Evolutionary conservation across 495 filamentous ascomycete genomes (phyloP), one percentile per base, ranked within the genome.

Genomic region (Entonaema liquescens): DNA sequence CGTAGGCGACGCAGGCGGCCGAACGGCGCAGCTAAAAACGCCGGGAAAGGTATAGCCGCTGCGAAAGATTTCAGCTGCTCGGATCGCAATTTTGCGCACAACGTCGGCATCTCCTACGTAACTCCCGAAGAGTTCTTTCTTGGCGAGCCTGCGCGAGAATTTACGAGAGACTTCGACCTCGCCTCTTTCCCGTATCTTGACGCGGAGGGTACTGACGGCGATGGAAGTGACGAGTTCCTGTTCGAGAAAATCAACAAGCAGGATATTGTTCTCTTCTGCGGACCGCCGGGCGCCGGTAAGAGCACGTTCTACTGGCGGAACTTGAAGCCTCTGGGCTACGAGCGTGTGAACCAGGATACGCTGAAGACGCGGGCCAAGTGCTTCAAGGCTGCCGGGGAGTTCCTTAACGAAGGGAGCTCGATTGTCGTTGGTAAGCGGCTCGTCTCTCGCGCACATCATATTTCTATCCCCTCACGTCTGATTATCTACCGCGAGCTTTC

Each of bases 101-200:
- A 98, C 75, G 81, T 93, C 4, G 90, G 90, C 0, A 89, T 98
- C 67, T 72, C 82, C 17, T 99, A 94, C 77, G 80, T 89, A 59
- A 97, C 93, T 0, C 95, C 95, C 0, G 96, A 98, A 72, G 94
- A 97, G 74, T 96, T 90, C 81, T 98, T 97, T 74, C 84, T 95
- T 15, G 83, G 85, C 1, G 85, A 91, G 63, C 67, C 83, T 19
- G 83, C 90, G 0, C 82, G 88, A 57, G 84, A 89, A 2, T 92
- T 91, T 68, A 76, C 77, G 4, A 83, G 90, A 44, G 81, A 87
- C 0, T 97, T 98, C 67, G 88, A 97, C 62, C 87, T 82, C 3
- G 69, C 47, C 0, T 55, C 73, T 8, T 79, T 80, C 62, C 78
- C 80, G 8, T 82, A 77, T 11, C 15, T 63, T 3, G 68, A 70